phyloP scores from a whole-genome alignment of 202 grass and related monocot species.

The Miscanthus sacchariflorus region DNA sequence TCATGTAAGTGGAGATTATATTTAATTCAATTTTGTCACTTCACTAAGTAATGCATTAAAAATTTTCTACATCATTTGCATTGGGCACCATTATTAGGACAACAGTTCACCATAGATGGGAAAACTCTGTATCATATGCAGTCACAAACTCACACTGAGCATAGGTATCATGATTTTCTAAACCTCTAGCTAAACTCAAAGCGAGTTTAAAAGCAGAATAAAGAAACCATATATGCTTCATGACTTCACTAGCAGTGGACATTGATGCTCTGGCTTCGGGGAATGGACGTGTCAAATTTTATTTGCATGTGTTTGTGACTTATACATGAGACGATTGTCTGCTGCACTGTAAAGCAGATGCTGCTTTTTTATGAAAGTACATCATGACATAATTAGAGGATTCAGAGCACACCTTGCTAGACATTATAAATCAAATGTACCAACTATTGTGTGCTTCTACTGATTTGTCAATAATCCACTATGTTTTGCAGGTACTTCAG shows the following conservation, averaged over 20 bases:
- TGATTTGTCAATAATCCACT: background rate
- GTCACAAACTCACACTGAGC: background rate
- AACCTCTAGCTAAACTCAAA: background rate
- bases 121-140: background rate
- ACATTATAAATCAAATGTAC: background rate
- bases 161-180: background rate
- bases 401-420: background rate
- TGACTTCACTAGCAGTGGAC: background rate
- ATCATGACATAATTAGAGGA: constrained; percentile 5
- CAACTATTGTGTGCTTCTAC: background rate
- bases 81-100: background rate
- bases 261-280: background rate
- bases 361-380: background rate
- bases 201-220: background rate
- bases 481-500: background rate
- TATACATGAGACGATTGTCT: background rate
- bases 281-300: background rate
- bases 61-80: background rate
- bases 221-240: background rate
- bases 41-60: background rate
- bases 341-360: background rate
- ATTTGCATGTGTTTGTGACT: background rate
- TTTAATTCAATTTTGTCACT: background rate
- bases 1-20: constrained; percentile 25
- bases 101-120: background rate